These are phyloP conservation scores for Silybum marianum DNA, from an alignment of 129 eudicot species.

Conservation along the genomic window DNA sequence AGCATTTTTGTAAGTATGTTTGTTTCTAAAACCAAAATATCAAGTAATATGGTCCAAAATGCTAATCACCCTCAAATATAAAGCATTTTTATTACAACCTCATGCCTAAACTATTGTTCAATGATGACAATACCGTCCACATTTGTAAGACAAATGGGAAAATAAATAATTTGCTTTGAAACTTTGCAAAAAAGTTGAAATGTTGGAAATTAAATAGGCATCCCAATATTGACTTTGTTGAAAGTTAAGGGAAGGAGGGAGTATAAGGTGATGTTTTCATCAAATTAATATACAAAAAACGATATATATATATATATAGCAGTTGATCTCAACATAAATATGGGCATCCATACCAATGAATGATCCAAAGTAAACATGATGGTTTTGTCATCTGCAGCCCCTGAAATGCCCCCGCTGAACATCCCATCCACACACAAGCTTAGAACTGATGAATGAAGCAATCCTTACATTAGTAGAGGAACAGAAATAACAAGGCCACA, in stretches of 20 bases:
- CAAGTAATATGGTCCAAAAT: too few species aligned
- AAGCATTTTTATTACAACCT: too few species aligned
- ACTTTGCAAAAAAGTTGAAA: neutral
- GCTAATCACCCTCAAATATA: too few species aligned
- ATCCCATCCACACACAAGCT: conserved; percentile 59
- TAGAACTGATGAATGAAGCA: conserved; percentile 44
- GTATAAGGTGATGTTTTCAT: neutral
- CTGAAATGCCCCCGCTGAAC: conserved; percentile 75
- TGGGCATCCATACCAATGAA: conserved; percentile 44
- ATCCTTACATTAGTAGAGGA: neutral
- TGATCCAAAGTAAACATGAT: conserved; percentile 57
- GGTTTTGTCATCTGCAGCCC: conserved; percentile 81
- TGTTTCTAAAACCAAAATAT: too few species aligned
- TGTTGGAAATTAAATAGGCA: too few species aligned
- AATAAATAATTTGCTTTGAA: neutral
- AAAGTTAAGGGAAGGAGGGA: neutral
- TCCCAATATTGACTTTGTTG: neutral
- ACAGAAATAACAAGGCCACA: neutral
- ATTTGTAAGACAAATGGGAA: neutral
- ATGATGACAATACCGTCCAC: neutral
- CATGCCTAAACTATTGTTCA: neutral
- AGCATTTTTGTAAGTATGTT: too few species aligned
- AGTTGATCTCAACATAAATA: conserved; percentile 2
- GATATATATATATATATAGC: neutral
- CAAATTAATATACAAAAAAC: neutral